Evolutionary conservation across 768 basidiomycete species (phyloP), one percentile per base, ranked within the genome.

Genomic region (Xanthoconium stramineum): DNA sequence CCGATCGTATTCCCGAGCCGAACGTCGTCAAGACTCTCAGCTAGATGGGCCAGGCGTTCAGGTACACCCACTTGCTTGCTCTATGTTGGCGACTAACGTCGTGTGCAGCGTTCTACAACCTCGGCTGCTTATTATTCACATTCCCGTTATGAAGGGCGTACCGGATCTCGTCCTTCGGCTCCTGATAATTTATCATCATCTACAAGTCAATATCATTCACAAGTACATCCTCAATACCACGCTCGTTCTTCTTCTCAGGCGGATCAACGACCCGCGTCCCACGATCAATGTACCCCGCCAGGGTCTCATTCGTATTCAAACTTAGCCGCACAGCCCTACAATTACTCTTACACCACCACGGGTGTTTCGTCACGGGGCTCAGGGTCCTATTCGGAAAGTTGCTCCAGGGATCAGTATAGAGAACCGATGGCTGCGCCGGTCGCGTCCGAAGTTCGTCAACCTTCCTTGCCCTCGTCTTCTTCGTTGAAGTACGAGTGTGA

Each of bases 401-500:
- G 14, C 35, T 12, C 55, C 43, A 62, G 55, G 33, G 63, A 58
- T 48, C 63, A 61, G 17, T 56, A 66, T 28, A 60, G 59, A 56
- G 69, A 65, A 38, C 17, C 50, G 15, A 40, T 52, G 53, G 38
- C 29, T 40, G 47, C 52, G 24, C 46, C 56, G 8, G 47, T 49
- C 43, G 44, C 45, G 24, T 40, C 59, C 30, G 70, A 64, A 39
- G 24, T 52, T 12, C 58, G 59, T 33, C 64, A 61, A 37, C 44
- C 63, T 12, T 56, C 71, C 11, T 19, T 57, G n/a, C 19, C 69
- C 20, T 60, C 55, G 56, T 53, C 76, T 45, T 72, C 80, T 20
- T 51, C 71, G 17, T 64, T 78, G 52, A 88, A 85, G 71, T 91
- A 91, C 65, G 88, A 89, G 61, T 92, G 89, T 65, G 73, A 69